Conservation (phyloP, 2,329 filamentous ascomycete species). For the Magnaporthiopsis incrustans region DNA sequence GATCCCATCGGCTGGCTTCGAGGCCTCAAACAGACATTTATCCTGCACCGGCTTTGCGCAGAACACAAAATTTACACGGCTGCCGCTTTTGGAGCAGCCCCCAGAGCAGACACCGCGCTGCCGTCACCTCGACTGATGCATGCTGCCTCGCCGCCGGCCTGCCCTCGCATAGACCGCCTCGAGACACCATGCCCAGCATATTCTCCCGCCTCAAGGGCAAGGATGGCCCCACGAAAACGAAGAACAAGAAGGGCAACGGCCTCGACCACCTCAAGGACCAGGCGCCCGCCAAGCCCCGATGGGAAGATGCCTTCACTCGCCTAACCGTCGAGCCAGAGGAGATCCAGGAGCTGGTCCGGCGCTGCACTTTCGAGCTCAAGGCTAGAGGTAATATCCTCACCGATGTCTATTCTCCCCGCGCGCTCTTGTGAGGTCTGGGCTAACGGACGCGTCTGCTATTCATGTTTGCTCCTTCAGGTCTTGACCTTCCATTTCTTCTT, state of each 20-base stretch:
- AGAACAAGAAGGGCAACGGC: slow-evolving; percentile 57
- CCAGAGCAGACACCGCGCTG: slow-evolving; percentile 14
- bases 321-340: slow-evolving; percentile 80
- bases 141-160: neutral
- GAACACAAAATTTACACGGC: neutral
- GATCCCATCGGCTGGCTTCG: neutral
- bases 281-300: slow-evolving; percentile 62
- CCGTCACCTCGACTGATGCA: neutral
- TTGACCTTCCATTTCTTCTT: slow-evolving; percentile 86
- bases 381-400: slow-evolving; percentile 61
- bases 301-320: slow-evolving; percentile 83
- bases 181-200: slow-evolving; percentile 42
- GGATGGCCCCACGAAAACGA: slow-evolving; percentile 52
- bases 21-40: slow-evolving; percentile 8
- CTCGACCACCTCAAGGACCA: slow-evolving; percentile 41
- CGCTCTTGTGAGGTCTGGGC: slow-evolving; percentile 17
- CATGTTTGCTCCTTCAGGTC: slow-evolving; percentile 43
- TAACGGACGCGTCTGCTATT: slow-evolving; percentile 3
- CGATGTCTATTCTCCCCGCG: neutral
- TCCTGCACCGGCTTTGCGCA: neutral
- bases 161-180: neutral
- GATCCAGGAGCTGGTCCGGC: slow-evolving; percentile 76
- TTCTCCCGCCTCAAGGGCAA: slow-evolving; percentile 66
- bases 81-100: slow-evolving; percentile 1
- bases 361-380: slow-evolving; percentile 88